These are phyloP conservation scores for Ambrosia trifida DNA, from an alignment of 129 eudicot genomes.

Conservation along the genomic window DNA sequence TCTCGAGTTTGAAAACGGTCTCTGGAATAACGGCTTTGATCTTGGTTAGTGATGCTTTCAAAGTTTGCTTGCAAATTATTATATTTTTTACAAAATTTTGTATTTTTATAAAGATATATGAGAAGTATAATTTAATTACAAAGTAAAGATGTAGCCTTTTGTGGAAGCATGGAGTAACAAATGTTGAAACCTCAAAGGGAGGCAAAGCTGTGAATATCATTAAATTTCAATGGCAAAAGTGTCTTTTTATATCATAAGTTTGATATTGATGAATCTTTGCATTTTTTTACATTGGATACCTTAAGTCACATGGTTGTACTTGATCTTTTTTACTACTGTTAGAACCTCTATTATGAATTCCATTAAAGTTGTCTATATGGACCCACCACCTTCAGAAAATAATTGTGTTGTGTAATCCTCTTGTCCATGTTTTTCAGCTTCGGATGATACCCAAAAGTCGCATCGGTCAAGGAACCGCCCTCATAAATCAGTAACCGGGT, in stretches of 20 bases:
- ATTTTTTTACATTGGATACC: conserved; percentile 39
- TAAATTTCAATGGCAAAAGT: conserved; percentile 17
- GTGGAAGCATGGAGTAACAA: conserved; percentile 10
- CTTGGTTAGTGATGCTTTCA: conserved; percentile 44
- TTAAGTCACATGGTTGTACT: conserved; percentile 36
- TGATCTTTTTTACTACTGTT: conserved; percentile 31
- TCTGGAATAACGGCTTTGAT: conserved; percentile 63
- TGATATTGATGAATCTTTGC: conserved; percentile 31
- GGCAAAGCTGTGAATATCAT: conserved; percentile 8
- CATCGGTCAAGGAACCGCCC: conserved; percentile 70
- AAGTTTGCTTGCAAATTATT: background rate
- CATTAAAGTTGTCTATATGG: conserved; percentile 37
- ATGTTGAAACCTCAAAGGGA: conserved; percentile 5
- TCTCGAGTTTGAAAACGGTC: conserved; percentile 64
- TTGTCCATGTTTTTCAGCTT: conserved; percentile 54
- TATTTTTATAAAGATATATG: background rate
- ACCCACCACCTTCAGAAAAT: conserved; percentile 42
- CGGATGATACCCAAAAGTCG: conserved; percentile 76
- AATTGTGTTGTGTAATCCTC: conserved; percentile 29
- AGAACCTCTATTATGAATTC: conserved; percentile 41
- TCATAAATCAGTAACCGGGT: conserved; percentile 55
- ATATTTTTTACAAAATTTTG: background rate
- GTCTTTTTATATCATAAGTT: conserved; percentile 30
- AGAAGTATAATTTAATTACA: background rate
- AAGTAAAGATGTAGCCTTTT: conserved; percentile 1